Evolutionary conservation across 2,329 filamentous ascomycete genomes (phyloP).

Genomic region (Colletotrichum coccodes): DNA sequence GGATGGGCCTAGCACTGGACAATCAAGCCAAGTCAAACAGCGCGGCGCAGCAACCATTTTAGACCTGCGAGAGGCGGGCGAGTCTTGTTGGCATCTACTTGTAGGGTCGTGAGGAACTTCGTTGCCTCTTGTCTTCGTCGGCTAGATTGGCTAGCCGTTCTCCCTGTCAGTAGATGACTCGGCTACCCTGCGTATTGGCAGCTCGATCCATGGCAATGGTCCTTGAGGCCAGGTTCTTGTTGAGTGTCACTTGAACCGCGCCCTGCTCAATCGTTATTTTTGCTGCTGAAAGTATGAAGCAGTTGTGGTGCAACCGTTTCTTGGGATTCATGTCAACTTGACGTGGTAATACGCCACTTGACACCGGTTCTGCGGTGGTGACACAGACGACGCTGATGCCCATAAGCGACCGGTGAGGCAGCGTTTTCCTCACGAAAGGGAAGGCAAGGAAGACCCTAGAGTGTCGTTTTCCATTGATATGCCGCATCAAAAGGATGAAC

Average conservation of each 20-base stretch:
- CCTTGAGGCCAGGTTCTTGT: background rate
- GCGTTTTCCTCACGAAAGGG: too few species aligned
- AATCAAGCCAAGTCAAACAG: constrained; percentile 5
- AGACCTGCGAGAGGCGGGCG: constrained; percentile 1
- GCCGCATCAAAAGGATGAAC: background rate
- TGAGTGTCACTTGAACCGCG: background rate
- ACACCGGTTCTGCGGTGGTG: background rate
- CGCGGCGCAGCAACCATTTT: background rate
- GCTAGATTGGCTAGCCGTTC: constrained; percentile 1
- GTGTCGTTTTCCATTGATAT: background rate
- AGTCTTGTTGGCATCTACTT: background rate
- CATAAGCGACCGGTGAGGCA: background rate
- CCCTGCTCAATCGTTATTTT: background rate
- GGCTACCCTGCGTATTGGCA: background rate
- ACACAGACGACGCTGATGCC: background rate
- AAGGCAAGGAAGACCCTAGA: too few species aligned
- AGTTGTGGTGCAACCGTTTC: background rate
- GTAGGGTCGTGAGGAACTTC: background rate
- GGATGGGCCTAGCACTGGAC: constrained; percentile 18
- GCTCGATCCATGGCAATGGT: background rate
- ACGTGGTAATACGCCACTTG: background rate
- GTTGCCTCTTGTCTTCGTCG: constrained; percentile 7
- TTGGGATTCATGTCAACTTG: too few species aligned
- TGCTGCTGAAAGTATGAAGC: background rate
- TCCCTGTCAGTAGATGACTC: background rate